A percentile compares a stretch with the other conserved stretches of the same genome.
These are phyloP conservation scores for Peribolospora baueri DNA, from an alignment of 768 basidiomycete species.

Conservation along the genomic window DNA sequence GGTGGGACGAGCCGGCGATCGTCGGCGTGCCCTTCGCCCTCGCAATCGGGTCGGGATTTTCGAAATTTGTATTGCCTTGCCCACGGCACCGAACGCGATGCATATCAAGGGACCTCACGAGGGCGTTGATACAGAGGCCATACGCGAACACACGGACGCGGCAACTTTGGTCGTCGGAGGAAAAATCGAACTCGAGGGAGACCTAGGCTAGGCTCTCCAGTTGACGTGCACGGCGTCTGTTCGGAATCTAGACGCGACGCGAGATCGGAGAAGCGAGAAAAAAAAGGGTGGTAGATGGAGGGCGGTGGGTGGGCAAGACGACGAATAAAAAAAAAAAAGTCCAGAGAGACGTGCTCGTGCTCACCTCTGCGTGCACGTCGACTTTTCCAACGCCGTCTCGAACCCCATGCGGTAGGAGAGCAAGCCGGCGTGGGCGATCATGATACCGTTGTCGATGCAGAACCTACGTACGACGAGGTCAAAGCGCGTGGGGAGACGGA, in stretches of 20 bases:
- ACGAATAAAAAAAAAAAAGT: neutral
- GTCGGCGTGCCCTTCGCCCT: too few relatives aligned
- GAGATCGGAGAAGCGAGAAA: neutral
- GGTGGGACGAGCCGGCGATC: too few relatives aligned
- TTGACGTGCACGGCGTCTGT: constrained; percentile 82
- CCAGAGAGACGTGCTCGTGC: neutral
- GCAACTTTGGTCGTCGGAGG: too few relatives aligned
- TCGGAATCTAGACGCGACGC: constrained; percentile 38
- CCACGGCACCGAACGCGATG: too few relatives aligned
- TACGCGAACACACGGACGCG: too few relatives aligned
- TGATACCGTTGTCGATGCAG: constrained; percentile 98
- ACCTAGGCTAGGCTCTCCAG: constrained; percentile 38
- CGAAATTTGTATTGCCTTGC: too few relatives aligned
- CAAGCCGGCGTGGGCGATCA: constrained; percentile 96
- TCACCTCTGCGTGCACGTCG: constrained; percentile 76
- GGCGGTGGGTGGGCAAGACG: neutral
- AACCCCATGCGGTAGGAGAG: constrained; percentile 77
- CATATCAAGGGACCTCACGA: too few relatives aligned
- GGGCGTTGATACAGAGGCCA: too few relatives aligned
- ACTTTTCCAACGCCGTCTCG: constrained; percentile 47
- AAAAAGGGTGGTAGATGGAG: neutral
- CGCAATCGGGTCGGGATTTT: too few relatives aligned
- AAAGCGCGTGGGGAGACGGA: neutral
- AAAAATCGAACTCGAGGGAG: neutral
- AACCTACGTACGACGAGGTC: constrained; percentile 34